Evolutionary conservation across 2,329 filamentous ascomycete genomes (phyloP), one percentile per base, ranked within the genome.

Genomic region (Aspergillus piperis): DNA sequence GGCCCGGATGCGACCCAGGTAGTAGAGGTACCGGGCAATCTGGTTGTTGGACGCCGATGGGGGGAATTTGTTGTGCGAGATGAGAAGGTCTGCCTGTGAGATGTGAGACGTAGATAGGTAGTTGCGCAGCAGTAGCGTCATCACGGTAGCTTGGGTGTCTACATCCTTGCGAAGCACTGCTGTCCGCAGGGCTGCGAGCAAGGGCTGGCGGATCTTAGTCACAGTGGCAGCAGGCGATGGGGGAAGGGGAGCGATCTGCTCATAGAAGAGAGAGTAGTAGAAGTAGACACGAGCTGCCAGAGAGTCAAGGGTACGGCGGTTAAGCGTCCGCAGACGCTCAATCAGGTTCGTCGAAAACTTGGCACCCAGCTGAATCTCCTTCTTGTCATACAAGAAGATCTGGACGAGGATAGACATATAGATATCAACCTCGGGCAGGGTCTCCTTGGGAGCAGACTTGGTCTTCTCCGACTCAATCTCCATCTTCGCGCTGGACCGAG

Each of bases 91-190:
- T 68, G 95, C 95, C 81, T 99, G 95, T 58, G 90, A 90, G 78
- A 99, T 97, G 78, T 98, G 94, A 66, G 95, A 96, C 48, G 94
- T 98, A 52, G 90, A 88, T 66, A 99, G 88, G 77, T 99, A 99
- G 80, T 95, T 99, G 70, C 95, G 91, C 68, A 99, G 88, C 55
- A 99, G 84, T 59, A 99, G 84, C 13, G 96, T 96, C 67, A 96
- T 98, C 68, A 98, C 92, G 0, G 94, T 92, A 27, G 95, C 92
- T 80, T 98, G 94, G n/a, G 91, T 97, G 71, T 99, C 95, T 66
- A 92, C 88, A 77, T 99, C 95, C 81, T 98, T 98, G 70, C 95
- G 90, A 65, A 99, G 84, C 27, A 98, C 95, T n/a, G 95, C 91
- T 49, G 94, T 98, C 71, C 95, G 88, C 61, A 99, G 87, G 17